A percentile compares a stretch with the other conserved stretches of the same genome.
Evolutionary conservation across 2,329 filamentous ascomycete species (phyloP).

Genomic region (Colletotrichum godetiae): DNA sequence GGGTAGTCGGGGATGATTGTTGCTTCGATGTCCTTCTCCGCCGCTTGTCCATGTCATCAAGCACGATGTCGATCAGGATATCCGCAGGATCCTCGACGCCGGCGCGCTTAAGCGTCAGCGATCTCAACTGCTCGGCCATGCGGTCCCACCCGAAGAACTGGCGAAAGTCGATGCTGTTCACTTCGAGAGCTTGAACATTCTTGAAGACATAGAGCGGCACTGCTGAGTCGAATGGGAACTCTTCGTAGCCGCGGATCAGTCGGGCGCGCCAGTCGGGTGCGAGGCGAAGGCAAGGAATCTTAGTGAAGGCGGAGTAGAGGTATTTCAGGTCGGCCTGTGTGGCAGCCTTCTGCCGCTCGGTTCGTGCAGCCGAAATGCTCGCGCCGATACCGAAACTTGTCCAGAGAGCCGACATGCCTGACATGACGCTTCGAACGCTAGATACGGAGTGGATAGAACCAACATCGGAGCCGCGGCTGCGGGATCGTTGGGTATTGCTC

Average conservation of each 20-base stretch:
- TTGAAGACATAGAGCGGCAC: slow-evolving; percentile 98
- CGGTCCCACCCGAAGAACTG: slow-evolving; percentile 98
- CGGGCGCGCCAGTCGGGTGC: slow-evolving; percentile 93
- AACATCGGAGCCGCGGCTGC: slow-evolving; percentile 82
- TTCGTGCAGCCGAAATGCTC: slow-evolving; percentile 82
- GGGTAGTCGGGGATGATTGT: slow-evolving; percentile 81
- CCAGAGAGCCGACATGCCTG: slow-evolving; percentile 94
- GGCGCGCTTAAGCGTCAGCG: slow-evolving; percentile 87
- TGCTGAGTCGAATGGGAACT: slow-evolving; percentile 97
- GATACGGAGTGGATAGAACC: slow-evolving; percentile 96
- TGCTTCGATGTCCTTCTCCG: slow-evolving; percentile 88
- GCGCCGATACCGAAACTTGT: slow-evolving; percentile 86
- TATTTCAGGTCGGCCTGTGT: slow-evolving; percentile 92
- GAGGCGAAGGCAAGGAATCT: slow-evolving; percentile 91
- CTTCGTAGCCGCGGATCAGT: slow-evolving; percentile 92
- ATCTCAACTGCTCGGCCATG: slow-evolving; percentile 89
- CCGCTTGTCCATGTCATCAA: slow-evolving; percentile 96
- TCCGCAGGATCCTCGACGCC: slow-evolving; percentile 91
- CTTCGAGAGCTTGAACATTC: slow-evolving; percentile 92
- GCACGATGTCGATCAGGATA: slow-evolving; percentile 89
- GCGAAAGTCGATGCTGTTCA: slow-evolving; percentile 94
- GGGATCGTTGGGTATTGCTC: slow-evolving; percentile 82
- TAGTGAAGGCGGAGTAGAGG: slow-evolving; percentile 97
- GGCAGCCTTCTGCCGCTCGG: slow-evolving; percentile 89
- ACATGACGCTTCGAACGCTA: slow-evolving; percentile 97